Base-by-base conservation (phyloP, 208 protist genomes). In the Leishmania tarentolae region DNA sequence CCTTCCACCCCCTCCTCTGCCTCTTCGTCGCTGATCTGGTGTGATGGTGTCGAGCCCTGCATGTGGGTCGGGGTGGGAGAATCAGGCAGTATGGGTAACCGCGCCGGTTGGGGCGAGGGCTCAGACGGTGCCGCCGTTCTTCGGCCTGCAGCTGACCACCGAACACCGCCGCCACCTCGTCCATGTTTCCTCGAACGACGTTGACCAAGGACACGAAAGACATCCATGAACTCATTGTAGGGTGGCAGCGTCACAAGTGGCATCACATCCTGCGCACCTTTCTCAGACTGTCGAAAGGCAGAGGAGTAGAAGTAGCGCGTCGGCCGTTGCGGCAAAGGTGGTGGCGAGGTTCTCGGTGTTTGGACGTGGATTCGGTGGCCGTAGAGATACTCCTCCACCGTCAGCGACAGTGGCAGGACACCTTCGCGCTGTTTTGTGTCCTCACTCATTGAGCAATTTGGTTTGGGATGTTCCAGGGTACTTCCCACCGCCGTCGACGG, bases 171-270 rank as follows among this genome's bases (percentile, higher is more conserved):
- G 11, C 75, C 15, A 37, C 44, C 28, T 40, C 28, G 24, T 28
- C 52, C 35, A 46, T 17, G 44, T 63, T 61, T 4, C 31, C 57
- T 28, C 15, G 50, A 19, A 53, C 81, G 68, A 47, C 75, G 59
- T 28, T 61, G 77, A 1, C 81, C 68, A 9, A 80, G 69, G 56
- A 95, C 82, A 74, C 89, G 90, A 76, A 95, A 95, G 63, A 97
- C 91, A 61, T 97, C 91, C 94, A 97, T 97, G 80, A 96, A 97
- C 84, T 97, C 94, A 40, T 84, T 86, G 80, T 96, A 91, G 7
- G 90, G 86, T 3, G 94, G 94, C 63, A 97, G 83, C n/a, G 94
- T 96, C 28, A 97, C 93, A 74, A 95, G 88, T 31, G 72, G 65
- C 37, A 35, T 53, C 9, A 40, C 61, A 63, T 75, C 83, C 37